Conservation (phyloP, 495 filamentous ascomycete species). For the Annulohypoxylon nitens region DNA sequence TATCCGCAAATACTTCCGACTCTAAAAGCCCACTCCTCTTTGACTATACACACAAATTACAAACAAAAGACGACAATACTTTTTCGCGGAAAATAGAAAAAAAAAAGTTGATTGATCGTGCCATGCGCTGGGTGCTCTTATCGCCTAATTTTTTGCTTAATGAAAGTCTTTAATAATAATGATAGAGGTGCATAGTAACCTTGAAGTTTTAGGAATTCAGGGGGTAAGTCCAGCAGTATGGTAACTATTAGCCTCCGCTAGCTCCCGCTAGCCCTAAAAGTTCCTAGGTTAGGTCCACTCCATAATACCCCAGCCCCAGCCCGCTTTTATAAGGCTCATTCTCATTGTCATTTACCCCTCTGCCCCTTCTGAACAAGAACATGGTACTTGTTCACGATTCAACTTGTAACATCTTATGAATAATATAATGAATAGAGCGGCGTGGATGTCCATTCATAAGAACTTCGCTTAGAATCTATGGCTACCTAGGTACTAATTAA, state of each 20-base stretch:
- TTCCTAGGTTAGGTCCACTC: not conserved
- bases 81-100: not conserved
- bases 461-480: not conserved
- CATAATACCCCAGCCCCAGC: not conserved
- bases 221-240: not conserved
- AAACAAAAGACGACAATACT: not conserved
- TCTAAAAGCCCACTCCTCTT: not conserved
- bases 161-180: not conserved
- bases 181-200: not conserved
- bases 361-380: not conserved
- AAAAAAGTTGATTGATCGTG: no score
- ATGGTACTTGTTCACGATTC: not conserved
- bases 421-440: not conserved
- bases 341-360: not conserved
- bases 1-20: constrained; percentile 1
- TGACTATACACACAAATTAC: not conserved
- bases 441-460: not conserved
- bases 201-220: not conserved
- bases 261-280: not conserved
- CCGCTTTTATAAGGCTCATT: not conserved
- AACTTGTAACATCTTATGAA: not conserved
- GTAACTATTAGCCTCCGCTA: not conserved
- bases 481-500: not conserved
- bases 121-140: no score
- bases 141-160: no score